Base-by-base conservation (phyloP, 2,329 filamentous ascomycete genomes). In the Hypoxylon sp. region DNA sequence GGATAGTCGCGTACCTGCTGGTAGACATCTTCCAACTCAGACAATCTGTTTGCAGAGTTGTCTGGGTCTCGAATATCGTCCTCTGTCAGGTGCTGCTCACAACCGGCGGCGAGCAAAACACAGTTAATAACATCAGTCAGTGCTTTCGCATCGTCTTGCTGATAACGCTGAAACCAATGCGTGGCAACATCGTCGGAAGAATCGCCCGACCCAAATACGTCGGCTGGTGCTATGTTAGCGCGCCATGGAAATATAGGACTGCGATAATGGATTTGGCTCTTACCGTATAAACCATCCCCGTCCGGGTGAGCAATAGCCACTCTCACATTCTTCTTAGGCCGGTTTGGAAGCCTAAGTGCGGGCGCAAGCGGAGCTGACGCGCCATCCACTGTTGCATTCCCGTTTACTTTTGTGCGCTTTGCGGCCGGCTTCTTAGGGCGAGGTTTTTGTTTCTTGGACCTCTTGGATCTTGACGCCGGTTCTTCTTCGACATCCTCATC, bases 31-130 rank as follows among this genome's bases (percentile, higher is more conserved):
- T 97, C 90, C n/a, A 99, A 78, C 63, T 97, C 92, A 15, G 81
- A 78, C 34, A 99, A 76, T 66, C 86, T 86, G 65, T 85, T 86
- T 12, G 89, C 84, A 36, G 88, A 90, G 66, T 94, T 91, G 68
- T 99, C 94, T 5, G 91, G 85, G 68, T 99, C 93, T 60, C 87
- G 85, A 58, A 97, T 90, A 68, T 97, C 91, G 67, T 94, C 86
- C 27, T 83, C 81, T 7, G 87, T 88, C 45, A 99, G 83, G 60
- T 88, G 82, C 44, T 90, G 78, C 45, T 90, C 84, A 69, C 92
- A 96, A 20, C 94, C 94, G 12, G 92, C 85, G 56, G 89, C 82
- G 64, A 83, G 80, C 26, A 89, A 71, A 25, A 88, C 79, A 59
- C 84, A 86, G 70, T 88, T 88, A 62, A 89, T 79, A 45, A 88